These are phyloP conservation scores for Calonectria montana DNA, from an alignment of 2,329 filamentous ascomycete species.

Conservation along the genomic window DNA sequence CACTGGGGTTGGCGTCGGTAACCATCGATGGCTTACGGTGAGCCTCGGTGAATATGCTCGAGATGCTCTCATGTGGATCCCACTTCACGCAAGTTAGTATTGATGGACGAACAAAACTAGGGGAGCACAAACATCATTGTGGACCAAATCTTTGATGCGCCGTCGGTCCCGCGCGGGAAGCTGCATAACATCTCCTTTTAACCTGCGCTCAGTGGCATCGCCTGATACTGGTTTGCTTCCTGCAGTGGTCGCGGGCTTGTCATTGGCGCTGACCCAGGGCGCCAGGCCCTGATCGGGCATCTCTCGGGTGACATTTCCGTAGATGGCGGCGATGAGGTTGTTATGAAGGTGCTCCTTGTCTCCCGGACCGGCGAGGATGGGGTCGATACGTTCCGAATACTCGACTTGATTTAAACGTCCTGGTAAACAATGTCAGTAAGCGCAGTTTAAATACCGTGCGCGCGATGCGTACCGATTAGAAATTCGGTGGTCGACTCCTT, in stretches of 20 bases:
- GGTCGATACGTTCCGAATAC: constrained; percentile 68
- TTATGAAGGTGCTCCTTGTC: constrained; percentile 75
- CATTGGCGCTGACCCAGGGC: constrained; percentile 78
- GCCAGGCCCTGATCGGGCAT: constrained; percentile 76
- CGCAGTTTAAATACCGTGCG: not conserved
- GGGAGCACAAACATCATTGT: constrained; percentile 67
- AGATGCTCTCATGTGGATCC: constrained; percentile 66
- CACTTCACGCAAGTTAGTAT: constrained; percentile 52
- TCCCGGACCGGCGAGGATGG: constrained; percentile 68
- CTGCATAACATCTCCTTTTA: constrained; percentile 79
- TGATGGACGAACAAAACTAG: not conserved
- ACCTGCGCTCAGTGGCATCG: constrained; percentile 72
- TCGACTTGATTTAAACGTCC: constrained; percentile 73
- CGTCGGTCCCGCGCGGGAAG: constrained; percentile 74
- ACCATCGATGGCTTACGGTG: constrained; percentile 57
- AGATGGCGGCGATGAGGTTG: constrained; percentile 74
- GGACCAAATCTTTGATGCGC: constrained; percentile 72
- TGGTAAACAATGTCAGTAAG: constrained; percentile 51
- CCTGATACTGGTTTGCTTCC: constrained; percentile 72
- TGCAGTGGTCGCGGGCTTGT: constrained; percentile 69
- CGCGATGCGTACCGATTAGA: constrained; percentile 63
- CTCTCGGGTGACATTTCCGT: constrained; percentile 76
- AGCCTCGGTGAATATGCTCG: constrained; percentile 63
- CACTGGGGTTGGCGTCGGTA: constrained; percentile 74
- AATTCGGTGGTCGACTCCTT: constrained; percentile 73